Conservation (phyloP, 495 filamentous ascomycete species). For the Gamarada debralockiae region DNA sequence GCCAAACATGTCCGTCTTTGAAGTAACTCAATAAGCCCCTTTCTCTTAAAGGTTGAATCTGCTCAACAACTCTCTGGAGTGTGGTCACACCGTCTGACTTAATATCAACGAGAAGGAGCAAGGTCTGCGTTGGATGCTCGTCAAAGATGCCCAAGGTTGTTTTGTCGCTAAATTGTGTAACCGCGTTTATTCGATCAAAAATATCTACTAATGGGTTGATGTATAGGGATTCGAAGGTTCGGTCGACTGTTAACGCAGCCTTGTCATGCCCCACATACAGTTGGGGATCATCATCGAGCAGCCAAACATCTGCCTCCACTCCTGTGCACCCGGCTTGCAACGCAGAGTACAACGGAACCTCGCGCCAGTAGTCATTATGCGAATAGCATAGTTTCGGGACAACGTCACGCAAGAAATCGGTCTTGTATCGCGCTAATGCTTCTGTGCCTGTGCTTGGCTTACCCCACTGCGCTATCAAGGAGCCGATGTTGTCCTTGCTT, state of each 20-base stretch:
- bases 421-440: too few species aligned
- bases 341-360: conserved; percentile 42
- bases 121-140: too few species aligned
- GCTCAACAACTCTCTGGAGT: too few species aligned
- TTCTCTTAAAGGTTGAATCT: too few species aligned
- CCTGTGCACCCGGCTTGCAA: conserved; percentile 54
- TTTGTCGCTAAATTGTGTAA: conserved; percentile 1
- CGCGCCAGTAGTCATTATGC: conserved; percentile 18
- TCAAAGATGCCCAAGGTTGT: too few species aligned
- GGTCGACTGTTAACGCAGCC: conserved; percentile 41
- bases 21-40: not conserved
- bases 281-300: conserved; percentile 42
- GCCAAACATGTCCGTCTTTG: conserved; percentile 27
- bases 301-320: conserved; percentile 68
- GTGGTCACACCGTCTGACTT: too few species aligned
- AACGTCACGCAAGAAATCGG: too few species aligned
- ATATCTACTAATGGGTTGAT: conserved; percentile 51
- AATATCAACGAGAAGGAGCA: too few species aligned
- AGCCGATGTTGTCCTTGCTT: too few species aligned
- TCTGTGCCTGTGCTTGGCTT: too few species aligned
- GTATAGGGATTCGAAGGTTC: conserved; percentile 51
- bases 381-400: conserved; percentile 10
- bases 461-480: too few species aligned
- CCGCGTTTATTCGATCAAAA: conserved; percentile 41
- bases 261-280: conserved; percentile 56